Base-by-base conservation (phyloP, 345 rosid species). In the Draba incana region DNA sequence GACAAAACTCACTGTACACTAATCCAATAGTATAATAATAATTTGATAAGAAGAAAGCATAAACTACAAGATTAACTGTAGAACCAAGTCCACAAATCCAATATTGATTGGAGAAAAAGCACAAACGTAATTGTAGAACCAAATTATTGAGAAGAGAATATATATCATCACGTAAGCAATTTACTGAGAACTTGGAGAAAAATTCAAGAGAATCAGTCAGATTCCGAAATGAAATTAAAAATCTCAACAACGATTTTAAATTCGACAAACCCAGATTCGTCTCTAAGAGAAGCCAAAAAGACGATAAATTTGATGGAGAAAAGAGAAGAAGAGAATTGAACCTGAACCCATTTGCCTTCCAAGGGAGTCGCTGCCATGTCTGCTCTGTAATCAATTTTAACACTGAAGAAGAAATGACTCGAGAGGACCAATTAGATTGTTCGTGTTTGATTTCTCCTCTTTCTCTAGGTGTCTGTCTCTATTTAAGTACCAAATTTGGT, bases 331-430 rank as follows among this genome's bases (percentile, higher is more conserved):
- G n/a, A n/a, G n/a, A n/a, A 12, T 10, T 53, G 4, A 43, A 86
- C 93, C 96, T 87, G 81, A 77, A 84, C 60, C 96, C 96, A 89
- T 65, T 82, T 84, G 64, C 88, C 91, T 76, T 74, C 61, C 45
- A 63, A 59, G 16, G 62, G 68, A 73, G 88, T 76, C 84, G 85
- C 60, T 53, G 75, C 69, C 68, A 62, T 71, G 16, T 48, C 9
- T 62, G 59, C 66, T 48, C 62, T 41, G 8, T 35, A 47, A 10
- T 35, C 39, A 35, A 33, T 30, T 2, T 55, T 1, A 57, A 15
- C 56, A 68, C 28, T 56, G 25, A 57, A 35, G 10, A 35, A 35
- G 37, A 16, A 42, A 46, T 20, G 47, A 66, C 64, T 57, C 45
- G 14, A 15, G n/a, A 54, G 14, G 47, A 67, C 72, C 35, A 68